Evolutionary conservation across 2,329 filamentous ascomycete species (phyloP).

Genomic region (Penicillium polonicum): DNA sequence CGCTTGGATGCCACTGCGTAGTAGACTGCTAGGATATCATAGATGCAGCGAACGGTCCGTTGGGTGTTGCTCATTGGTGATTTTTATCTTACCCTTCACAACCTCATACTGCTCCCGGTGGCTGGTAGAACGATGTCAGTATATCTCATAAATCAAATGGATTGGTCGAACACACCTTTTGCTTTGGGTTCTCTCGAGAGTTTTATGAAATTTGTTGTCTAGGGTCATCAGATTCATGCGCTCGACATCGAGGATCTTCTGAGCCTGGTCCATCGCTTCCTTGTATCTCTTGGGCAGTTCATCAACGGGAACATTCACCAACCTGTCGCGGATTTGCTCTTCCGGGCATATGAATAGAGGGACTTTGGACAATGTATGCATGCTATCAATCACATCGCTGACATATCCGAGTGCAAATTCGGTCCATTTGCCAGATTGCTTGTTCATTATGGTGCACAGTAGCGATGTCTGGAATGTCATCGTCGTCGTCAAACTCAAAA

Average conservation of each 20-base stretch:
- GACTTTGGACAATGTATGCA: background rate
- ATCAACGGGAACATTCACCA: background rate
- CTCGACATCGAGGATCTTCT: background rate
- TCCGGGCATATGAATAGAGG: background rate
- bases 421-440: constrained; percentile 57
- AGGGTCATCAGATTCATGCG: background rate
- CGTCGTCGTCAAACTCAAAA: too few species aligned
- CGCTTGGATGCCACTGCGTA: constrained; percentile 62
- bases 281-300: background rate
- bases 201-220: background rate
- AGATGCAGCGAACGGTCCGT: constrained; percentile 49
- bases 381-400: constrained; percentile 46
- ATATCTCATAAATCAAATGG: background rate
- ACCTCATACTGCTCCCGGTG: background rate
- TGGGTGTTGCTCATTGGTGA: constrained; percentile 8
- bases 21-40: constrained; percentile 61
- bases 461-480: too few species aligned
- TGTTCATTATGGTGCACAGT: constrained; percentile 46
- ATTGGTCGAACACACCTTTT: background rate
- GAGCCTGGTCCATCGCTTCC: background rate
- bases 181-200: background rate
- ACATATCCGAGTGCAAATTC: constrained; percentile 51
- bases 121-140: background rate
- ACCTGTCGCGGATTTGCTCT: background rate
- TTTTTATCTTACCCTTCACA: too few species aligned